A percentile compares a stretch with the other conserved stretches of the same genome.
phyloP scores from a whole-genome alignment of 495 filamentous ascomycete genomes.

The Aspergillus egyptiacus region DNA sequence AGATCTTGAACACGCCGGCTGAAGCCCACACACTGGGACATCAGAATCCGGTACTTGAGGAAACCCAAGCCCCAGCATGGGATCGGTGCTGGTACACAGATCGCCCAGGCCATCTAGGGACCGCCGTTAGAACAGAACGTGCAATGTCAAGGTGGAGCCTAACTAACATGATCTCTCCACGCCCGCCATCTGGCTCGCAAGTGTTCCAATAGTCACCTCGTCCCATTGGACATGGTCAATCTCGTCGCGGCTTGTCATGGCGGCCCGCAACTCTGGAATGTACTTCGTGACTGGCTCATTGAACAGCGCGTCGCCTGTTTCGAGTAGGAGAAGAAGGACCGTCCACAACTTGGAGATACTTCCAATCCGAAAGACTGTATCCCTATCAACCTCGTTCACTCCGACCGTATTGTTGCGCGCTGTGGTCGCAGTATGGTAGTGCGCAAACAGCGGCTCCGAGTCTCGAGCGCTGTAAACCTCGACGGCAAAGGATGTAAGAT shows the following conservation, averaged over 20 bases:
- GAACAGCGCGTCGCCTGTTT: conserved; percentile 38
- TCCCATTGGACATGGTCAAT: conserved; percentile 43
- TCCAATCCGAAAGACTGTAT: conserved; percentile 48
- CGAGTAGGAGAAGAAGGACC: conserved; percentile 41
- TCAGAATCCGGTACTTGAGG: conserved; percentile 22
- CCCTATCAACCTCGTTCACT: conserved; percentile 30
- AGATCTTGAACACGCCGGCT: conserved; percentile 18
- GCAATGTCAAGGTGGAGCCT: not conserved
- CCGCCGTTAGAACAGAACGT: not conserved
- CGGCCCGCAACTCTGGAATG: conserved; percentile 46
- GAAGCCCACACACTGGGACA: conserved; percentile 19
- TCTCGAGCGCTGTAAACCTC: conserved; percentile 40
- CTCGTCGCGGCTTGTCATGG: conserved; percentile 22
- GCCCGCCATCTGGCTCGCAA: conserved; percentile 50
- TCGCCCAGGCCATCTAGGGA: conserved; percentile 18
- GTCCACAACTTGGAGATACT: conserved; percentile 48
- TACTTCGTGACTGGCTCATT: conserved; percentile 40
- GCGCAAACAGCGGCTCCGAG: conserved; percentile 30
- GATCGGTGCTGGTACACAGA: not conserved
- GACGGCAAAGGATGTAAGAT: conserved; percentile 42
- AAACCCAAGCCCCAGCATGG: conserved; percentile 25
- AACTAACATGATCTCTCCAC: conserved; percentile 40
- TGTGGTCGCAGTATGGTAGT: conserved; percentile 38
- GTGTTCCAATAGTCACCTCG: conserved; percentile 46
- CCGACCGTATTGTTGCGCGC: conserved; percentile 29